Evolutionary conservation across 106 monocot genomes (phyloP), one percentile per base, ranked within the genome.

Genomic region (Vanilla planifolia): DNA sequence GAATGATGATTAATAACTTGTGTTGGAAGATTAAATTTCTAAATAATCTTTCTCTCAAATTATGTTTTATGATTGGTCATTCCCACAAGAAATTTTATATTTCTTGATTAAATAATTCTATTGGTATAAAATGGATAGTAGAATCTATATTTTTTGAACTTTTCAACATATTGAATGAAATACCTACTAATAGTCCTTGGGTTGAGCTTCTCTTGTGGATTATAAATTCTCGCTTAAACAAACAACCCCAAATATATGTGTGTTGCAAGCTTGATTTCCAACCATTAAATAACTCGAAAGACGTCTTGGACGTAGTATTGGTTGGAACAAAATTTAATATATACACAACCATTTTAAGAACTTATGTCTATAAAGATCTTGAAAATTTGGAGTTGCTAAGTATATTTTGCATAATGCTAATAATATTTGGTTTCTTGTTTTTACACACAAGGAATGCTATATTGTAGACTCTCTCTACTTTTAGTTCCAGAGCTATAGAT

Each of bases 81-180:
- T 16, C 46, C 17, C 15, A 13, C 46, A 8, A 19, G 16, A 8
- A 8, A 46, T 8, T 6, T 46, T 46, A 46, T 46, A 8, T 46
- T 46, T 46, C 5, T 46, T 16, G 46, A 13, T 19, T 46, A 3
- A 6, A 46, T 3, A 19, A 46, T 46, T 16, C 5, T 46, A 3
- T 3, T 46, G 4, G 15, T 46, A 19, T 46, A 19, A 16, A 15
- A 46, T 13, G 46, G 46, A 46, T 6, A 46, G 16, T 46, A 51
- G 15, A 51, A 51, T 19, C 11, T 51, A 28, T 32, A 56, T 6
- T 30, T 10, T 56, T 56, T 30, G 4, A 23, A 28, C 4, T 5
- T 56, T 32, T 23, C 23, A 23, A 15, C 56, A 56, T 56, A 56
- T 29, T 30, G 30, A 56, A 56, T 33, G 30, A 56, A 56, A 33